Conservation (phyloP, 2,329 filamentous ascomycete genomes). For the Aureobasidium sp. region DNA sequence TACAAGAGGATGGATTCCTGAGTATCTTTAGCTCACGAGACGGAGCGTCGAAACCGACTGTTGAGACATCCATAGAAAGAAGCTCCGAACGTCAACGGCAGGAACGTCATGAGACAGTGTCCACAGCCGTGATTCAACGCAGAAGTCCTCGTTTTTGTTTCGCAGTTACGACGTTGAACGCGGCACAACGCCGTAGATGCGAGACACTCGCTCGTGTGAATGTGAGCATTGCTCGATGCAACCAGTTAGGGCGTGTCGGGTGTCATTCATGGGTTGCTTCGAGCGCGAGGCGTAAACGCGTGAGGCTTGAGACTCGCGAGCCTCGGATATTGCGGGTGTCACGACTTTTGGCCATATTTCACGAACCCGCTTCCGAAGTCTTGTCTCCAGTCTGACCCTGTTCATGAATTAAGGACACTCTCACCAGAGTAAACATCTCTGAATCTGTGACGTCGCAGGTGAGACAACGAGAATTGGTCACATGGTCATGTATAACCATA, state of each 20-base stretch:
- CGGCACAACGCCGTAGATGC: background rate
- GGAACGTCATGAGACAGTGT: conserved; percentile 6
- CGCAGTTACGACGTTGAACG: background rate
- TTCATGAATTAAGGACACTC: background rate
- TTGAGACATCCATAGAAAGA: background rate
- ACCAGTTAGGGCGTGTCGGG: background rate
- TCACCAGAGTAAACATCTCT: background rate
- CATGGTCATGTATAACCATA: background rate
- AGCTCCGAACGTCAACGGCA: background rate
- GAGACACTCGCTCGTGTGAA: background rate
- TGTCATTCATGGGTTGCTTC: background rate
- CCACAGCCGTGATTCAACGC: background rate
- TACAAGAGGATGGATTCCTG: background rate
- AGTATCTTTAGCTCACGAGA: background rate
- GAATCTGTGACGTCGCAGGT: background rate
- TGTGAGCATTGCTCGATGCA: background rate
- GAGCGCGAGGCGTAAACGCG: background rate
- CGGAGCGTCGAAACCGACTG: background rate
- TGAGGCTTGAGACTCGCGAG: background rate
- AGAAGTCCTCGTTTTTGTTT: background rate
- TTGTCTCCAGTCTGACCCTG: background rate
- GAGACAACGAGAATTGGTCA: background rate
- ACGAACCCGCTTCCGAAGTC: background rate
- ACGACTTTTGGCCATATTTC: background rate
- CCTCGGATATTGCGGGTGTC: background rate